A percentile compares a stretch with the other conserved stretches of the same genome.
phyloP scores from a whole-genome alignment of 2,329 filamentous ascomycete genomes.

The Talaromyces sp. region DNA sequence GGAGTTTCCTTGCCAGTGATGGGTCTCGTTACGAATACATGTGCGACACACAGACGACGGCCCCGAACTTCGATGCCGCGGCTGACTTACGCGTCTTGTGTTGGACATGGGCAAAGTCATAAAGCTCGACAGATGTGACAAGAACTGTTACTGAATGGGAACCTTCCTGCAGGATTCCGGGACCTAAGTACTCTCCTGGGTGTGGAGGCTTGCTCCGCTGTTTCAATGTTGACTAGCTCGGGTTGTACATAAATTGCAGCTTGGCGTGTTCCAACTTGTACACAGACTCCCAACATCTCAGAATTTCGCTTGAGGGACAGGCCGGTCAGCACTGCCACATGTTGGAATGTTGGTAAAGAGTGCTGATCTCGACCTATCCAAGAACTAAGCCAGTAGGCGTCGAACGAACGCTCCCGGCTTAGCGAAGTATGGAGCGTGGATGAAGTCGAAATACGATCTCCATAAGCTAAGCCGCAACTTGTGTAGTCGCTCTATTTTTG shows the following conservation, averaged over 20 bases:
- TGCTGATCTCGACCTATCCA: neutral
- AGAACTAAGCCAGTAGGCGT: neutral
- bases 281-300: neutral
- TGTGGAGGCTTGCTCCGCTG: neutral
- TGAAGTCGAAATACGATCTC: neutral
- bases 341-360: neutral
- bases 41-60: neutral
- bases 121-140: neutral
- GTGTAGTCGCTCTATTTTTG: slow-evolving; percentile 3
- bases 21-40: slow-evolving; percentile 1
- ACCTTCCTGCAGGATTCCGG: neutral
- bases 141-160: neutral
- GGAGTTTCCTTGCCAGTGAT: neutral
- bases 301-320: neutral
- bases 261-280: neutral
- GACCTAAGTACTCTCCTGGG: too few relatives aligned
- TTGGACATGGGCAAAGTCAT: neutral
- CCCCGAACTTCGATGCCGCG: neutral
- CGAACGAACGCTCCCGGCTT: neutral
- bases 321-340: neutral
- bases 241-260: neutral
- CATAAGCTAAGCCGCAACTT: neutral
- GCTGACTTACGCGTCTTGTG: neutral
- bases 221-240: slow-evolving; percentile 1
- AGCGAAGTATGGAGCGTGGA: neutral